Percentiles rank a stretch among this genome's conserved stretches.
phyloP scores from a whole-genome alignment of 23 red algal species.

The Cyanidiococcus yangmingshanensis region DNA sequence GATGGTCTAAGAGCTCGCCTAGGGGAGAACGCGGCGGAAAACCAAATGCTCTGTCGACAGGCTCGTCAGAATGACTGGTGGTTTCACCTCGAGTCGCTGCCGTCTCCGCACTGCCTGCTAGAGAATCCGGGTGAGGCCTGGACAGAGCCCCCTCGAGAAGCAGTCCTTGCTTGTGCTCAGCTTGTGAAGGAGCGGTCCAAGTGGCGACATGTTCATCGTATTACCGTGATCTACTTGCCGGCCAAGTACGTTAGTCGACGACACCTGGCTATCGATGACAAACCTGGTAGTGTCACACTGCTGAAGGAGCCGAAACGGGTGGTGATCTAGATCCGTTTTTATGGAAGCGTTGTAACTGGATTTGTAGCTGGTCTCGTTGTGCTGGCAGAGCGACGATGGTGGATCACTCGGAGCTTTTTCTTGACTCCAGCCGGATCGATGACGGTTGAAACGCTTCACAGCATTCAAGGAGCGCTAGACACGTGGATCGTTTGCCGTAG shows the following conservation, averaged over 20 bases:
- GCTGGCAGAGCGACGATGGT: no score
- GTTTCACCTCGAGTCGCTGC: slow-evolving; percentile 53
- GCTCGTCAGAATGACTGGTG: slow-evolving; percentile 67
- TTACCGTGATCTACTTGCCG: slow-evolving; percentile 44
- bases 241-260: slow-evolving; percentile 41
- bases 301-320: not conserved
- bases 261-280: not conserved
- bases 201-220: slow-evolving; percentile 5
- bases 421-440: no score
- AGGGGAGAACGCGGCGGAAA: slow-evolving; percentile 62
- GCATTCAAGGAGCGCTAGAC: no score
- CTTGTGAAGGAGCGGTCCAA: slow-evolving; percentile 66
- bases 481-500: no score
- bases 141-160: slow-evolving; percentile 26
- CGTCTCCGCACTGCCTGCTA: slow-evolving; percentile 60
- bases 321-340: slow-evolving; percentile 8
- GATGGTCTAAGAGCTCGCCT: not conserved
- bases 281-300: not conserved
- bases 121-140: slow-evolving; percentile 12
- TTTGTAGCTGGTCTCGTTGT: no score
- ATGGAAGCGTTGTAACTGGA: no score
- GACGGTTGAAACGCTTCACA: no score
- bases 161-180: slow-evolving; percentile 38
- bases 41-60: slow-evolving; percentile 36
- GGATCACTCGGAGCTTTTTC: no score